phyloP scores from a whole-genome alignment of 2,329 filamentous ascomycete species.

The Didymella arachidicola region DNA sequence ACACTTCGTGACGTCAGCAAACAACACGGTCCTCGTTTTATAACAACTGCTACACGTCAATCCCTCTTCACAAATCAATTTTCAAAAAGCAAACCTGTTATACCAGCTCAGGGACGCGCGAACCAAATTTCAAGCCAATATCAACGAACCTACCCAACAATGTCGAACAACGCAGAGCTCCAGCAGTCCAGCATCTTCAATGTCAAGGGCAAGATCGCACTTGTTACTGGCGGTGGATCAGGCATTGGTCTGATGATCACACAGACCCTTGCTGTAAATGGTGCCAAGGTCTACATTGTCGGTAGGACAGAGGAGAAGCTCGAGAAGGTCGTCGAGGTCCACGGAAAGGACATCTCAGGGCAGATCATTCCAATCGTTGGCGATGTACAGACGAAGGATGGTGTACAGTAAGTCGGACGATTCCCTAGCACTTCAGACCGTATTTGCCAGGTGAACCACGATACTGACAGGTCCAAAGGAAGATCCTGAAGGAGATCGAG shows the following conservation, averaged over 20 bases:
- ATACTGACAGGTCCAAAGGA: constrained; percentile 28
- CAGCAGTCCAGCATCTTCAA: constrained; percentile 46
- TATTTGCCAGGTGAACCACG: not conserved
- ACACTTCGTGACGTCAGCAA: constrained; percentile 37
- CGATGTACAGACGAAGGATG: constrained; percentile 56
- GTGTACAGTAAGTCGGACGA: constrained; percentile 43
- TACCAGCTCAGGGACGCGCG: constrained; percentile 22
- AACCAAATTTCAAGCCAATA: constrained; percentile 27
- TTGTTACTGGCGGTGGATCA: constrained; percentile 55
- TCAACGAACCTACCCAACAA: constrained; percentile 32
- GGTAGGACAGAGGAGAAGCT: constrained; percentile 59
- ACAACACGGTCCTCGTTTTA: constrained; percentile 22
- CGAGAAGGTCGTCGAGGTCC: constrained; percentile 54
- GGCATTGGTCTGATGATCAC: constrained; percentile 59
- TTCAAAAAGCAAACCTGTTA: constrained; percentile 7
- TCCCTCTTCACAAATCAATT: constrained; percentile 8
- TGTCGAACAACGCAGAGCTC: constrained; percentile 49
- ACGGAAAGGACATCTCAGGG: constrained; percentile 55
- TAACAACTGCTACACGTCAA: constrained; percentile 23
- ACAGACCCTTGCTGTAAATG: constrained; percentile 58
- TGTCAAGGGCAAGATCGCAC: constrained; percentile 51
- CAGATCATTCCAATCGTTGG: constrained; percentile 57
- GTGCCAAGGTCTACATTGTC: constrained; percentile 58
- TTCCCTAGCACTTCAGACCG: not conserved
- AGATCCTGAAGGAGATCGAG: constrained; percentile 54